A percentile compares a stretch with the other conserved stretches of the same genome.
Conservation (phyloP, 208 protist species). For the Phytomonas francai region DNA sequence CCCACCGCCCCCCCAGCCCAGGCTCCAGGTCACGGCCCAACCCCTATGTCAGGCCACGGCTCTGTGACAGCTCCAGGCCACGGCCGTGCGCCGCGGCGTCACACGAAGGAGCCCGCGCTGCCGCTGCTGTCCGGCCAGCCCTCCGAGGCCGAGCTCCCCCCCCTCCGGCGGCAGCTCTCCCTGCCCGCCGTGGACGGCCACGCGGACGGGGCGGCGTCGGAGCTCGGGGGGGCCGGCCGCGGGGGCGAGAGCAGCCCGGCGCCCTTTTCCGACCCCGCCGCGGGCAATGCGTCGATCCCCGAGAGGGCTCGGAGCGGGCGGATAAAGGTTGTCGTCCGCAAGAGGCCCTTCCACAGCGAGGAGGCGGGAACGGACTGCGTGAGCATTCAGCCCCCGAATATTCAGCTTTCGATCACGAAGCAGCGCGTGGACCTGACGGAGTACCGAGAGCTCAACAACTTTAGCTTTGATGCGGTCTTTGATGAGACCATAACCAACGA, state of each 20-base stretch:
- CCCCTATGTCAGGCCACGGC: too few species aligned
- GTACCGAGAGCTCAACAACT: slow-evolving; percentile 92
- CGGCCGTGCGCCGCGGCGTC: too few species aligned
- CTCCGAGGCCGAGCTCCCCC: too few species aligned
- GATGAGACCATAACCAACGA: slow-evolving; percentile 60
- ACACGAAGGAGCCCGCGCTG: not conserved
- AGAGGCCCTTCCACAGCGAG: slow-evolving; percentile 53
- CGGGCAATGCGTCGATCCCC: not conserved
- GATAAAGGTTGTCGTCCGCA: slow-evolving; percentile 83
- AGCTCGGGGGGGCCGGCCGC: too few species aligned
- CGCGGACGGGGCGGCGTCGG: too few species aligned
- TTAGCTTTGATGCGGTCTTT: slow-evolving; percentile 93
- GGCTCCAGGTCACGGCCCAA: too few species aligned
- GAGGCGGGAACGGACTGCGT: slow-evolving; percentile 53
- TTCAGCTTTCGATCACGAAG: slow-evolving; percentile 58
- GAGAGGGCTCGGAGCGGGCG: slow-evolving; percentile 42
- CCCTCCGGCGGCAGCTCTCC: too few species aligned
- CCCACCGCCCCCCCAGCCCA: too few species aligned
- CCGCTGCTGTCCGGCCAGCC: too few species aligned
- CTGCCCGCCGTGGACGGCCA: too few species aligned
- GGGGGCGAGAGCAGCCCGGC: too few species aligned
- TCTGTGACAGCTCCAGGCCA: too few species aligned
- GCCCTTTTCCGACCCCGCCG: not conserved
- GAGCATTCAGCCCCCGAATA: slow-evolving; percentile 23
- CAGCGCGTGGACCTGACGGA: slow-evolving; percentile 91